A percentile compares a stretch with the other conserved stretches of the same genome.
These are phyloP conservation scores for Solanum hybrid DNA, from an alignment of 305 asterid species.

Conservation along the genomic window DNA sequence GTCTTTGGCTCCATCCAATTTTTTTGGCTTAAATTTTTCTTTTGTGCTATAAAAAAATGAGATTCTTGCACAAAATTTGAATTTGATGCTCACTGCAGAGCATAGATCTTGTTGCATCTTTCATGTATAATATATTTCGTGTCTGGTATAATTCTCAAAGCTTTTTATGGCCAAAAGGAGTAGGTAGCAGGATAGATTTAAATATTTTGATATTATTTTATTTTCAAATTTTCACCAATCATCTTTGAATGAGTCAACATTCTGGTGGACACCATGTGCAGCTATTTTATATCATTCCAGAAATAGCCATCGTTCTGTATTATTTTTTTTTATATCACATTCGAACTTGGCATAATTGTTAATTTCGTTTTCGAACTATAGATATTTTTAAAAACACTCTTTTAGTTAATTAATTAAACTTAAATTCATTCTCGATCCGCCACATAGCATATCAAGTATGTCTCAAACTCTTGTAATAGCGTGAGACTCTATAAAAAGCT, in stretches of 20 bases:
- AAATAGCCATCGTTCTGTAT: not conserved
- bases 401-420: no score
- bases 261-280: not conserved
- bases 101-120: not conserved
- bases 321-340: no score
- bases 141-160: not conserved
- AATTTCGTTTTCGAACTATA: no score
- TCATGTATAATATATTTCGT: not conserved
- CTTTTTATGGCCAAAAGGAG: not conserved
- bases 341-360: no score
- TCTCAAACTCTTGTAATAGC: not conserved
- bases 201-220: not conserved
- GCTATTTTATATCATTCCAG: not conserved
- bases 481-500: not conserved
- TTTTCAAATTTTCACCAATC: not conserved
- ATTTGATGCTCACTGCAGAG: not conserved
- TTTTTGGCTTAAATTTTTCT: not conserved
- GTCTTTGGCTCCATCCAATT: not conserved
- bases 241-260: not conserved
- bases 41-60: not conserved
- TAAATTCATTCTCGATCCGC: no score
- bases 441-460: not conserved
- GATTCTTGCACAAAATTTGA: not conserved
- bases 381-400: no score
- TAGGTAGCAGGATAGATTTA: not conserved